Base-by-base conservation (phyloP, 495 filamentous ascomycete genomes). In the Neurospora sp. region DNA sequence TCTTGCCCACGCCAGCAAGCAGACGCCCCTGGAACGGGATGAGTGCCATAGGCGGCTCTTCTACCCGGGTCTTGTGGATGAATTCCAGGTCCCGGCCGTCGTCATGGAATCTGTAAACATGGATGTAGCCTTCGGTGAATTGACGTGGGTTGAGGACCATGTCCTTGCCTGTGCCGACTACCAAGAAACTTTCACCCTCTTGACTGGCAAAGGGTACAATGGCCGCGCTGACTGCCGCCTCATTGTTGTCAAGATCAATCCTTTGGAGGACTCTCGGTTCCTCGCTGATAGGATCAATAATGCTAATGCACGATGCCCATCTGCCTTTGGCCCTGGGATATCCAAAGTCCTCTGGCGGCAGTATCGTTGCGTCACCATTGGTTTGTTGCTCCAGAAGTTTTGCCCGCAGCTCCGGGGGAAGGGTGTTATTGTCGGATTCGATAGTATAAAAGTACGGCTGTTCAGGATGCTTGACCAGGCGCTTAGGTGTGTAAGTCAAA, bases 291-390 rank as follows among this genome's bases (percentile, higher is more conserved):
- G 96, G 95, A 76, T 99, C 96, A 23, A 98, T 86, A 16, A 98
- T 86, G 76, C 92, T 92, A 74, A 99, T 93, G 79, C 94, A 97
- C 23, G 94, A 97, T 37, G 96, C 94, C 96, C 96, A 99, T 75
- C 96, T 91, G 16, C 93, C 91, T 76, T 86, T 86, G 11, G 88
- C 94, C 39, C 90, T 88, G 54, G 96, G 92, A 78, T 97, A 93
- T 0, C 96, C 96, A 80, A 98, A 97, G 3, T 97, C 92, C 75
- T 92, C 90, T 0, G 95, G 88, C 9, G 93, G 90, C 6, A 96
- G 85, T 2, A 89, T 82, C 10, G 85, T 84, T 39, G 85, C 86
- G 72, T 97, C 92, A 3, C 91, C 93, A 81, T 93, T 92, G 12
- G 88, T 89, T 5, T 88, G 83, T 75, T 93, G 90, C 48, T 90